Percentiles rank a stretch among this genome's conserved stretches.
Conservation (phyloP, 148 eudicot species). For the Chenopodium berlandieri region DNA sequence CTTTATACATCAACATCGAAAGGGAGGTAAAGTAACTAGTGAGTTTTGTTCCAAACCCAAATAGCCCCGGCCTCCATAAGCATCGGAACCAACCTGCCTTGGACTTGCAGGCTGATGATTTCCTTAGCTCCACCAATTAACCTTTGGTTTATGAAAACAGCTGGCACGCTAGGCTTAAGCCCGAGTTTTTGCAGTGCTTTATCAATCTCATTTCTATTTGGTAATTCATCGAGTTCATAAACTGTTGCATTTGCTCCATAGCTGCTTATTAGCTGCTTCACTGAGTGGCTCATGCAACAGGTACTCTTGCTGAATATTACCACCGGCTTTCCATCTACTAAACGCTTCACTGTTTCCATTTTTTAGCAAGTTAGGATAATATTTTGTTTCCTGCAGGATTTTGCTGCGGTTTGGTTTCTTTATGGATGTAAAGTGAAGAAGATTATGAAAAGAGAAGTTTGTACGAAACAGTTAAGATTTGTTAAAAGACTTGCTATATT, state of each 20-base stretch:
- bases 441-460: background rate
- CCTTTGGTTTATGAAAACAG: constrained; percentile 33
- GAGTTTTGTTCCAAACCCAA: constrained; percentile 20
- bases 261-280: constrained; percentile 41
- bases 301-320: constrained; percentile 61
- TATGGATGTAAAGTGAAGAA: background rate
- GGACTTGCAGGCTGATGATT: constrained; percentile 34
- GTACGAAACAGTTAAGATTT: background rate
- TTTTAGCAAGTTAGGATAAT: background rate
- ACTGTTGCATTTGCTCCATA: constrained; percentile 58
- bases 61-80: constrained; percentile 28
- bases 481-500: background rate
- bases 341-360: constrained; percentile 36
- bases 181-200: constrained; percentile 43
- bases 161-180: constrained; percentile 30
- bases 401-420: background rate
- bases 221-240: constrained; percentile 54
- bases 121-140: constrained; percentile 36
- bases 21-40: background rate
- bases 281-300: constrained; percentile 57
- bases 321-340: constrained; percentile 47
- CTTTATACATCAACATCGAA: background rate
- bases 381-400: background rate
- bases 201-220: constrained; percentile 49
- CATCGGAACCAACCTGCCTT: constrained; percentile 16